Conservation (phyloP, 768 basidiomycete species). For the Rhizopogon sp. region DNA sequence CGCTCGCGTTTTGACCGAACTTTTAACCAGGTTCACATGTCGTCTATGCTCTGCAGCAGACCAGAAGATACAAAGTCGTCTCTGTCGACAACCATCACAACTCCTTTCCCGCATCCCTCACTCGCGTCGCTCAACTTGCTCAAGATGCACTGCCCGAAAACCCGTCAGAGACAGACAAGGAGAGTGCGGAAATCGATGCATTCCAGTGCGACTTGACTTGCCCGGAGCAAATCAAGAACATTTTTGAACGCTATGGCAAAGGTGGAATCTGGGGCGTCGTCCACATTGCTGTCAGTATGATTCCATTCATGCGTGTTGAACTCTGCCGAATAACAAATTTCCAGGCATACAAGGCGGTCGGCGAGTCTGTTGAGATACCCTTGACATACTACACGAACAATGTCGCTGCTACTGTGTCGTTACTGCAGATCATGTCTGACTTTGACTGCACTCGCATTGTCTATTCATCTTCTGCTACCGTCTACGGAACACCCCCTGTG, state of each 20-base stretch:
- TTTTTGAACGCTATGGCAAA: conserved; percentile 83
- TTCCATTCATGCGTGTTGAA: neutral
- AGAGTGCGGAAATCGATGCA: conserved; percentile 69
- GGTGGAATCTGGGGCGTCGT: conserved; percentile 96
- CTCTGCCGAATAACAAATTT: neutral
- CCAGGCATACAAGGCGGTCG: conserved; percentile 96
- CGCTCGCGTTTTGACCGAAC: conserved; percentile 6
- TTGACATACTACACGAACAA: conserved; percentile 93
- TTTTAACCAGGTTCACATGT: conserved; percentile 79
- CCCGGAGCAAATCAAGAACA: conserved; percentile 60
- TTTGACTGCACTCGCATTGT: conserved; percentile 84
- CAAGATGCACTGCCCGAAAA: conserved; percentile 61
- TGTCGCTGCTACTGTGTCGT: conserved; percentile 80
- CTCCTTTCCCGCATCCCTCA: conserved; percentile 71
- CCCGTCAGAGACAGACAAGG: conserved; percentile 62
- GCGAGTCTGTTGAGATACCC: conserved; percentile 92
- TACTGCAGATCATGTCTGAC: conserved; percentile 83
- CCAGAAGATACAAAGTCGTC: conserved; percentile 86
- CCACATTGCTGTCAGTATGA: conserved; percentile 78
- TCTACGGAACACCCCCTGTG: conserved; percentile 88
- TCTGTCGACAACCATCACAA: conserved; percentile 96
- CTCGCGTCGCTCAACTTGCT: conserved; percentile 77
- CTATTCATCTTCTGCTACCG: conserved; percentile 97
- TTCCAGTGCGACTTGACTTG: conserved; percentile 72
- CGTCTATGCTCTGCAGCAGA: conserved; percentile 79